phyloP scores from a whole-genome alignment of 1,284 basidiomycete species.

The Rhodotorula sp. region DNA sequence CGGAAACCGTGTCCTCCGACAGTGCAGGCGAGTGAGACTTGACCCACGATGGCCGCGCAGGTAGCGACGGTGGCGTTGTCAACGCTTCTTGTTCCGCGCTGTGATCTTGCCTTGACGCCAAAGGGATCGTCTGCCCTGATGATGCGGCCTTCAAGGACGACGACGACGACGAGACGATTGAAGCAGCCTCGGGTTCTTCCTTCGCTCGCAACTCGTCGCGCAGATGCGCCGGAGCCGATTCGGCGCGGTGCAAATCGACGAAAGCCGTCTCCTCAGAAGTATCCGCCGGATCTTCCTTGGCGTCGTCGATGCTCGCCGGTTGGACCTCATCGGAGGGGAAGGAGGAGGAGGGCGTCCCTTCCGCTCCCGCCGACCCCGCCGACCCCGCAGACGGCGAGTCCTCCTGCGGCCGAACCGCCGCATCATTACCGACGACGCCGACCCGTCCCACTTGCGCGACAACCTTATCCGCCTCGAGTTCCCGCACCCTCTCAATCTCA shows the following conservation, averaged over 20 bases:
- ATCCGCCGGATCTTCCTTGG: too few relatives aligned
- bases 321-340: too few relatives aligned
- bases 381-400: too few relatives aligned
- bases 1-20: background rate
- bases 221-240: background rate
- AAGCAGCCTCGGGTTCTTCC: background rate
- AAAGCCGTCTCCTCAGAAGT: background rate
- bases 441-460: background rate
- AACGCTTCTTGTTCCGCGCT: background rate
- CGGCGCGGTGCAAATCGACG: background rate
- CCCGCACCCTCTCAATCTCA: background rate
- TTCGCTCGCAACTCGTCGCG: background rate
- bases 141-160: too few relatives aligned
- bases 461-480: background rate
- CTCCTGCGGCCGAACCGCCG: background rate
- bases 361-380: too few relatives aligned
- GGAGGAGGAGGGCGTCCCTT: too few relatives aligned
- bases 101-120: background rate
- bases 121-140: background rate
- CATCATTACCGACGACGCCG: background rate
- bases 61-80: background rate
- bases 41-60: constrained; percentile 1
- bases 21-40: background rate
- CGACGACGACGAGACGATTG: too few relatives aligned
- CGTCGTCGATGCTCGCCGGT: too few relatives aligned